Evolutionary conservation across 176 grass and related monocot species (phyloP).

Genomic region (Puccinellia tenuiflora): DNA sequence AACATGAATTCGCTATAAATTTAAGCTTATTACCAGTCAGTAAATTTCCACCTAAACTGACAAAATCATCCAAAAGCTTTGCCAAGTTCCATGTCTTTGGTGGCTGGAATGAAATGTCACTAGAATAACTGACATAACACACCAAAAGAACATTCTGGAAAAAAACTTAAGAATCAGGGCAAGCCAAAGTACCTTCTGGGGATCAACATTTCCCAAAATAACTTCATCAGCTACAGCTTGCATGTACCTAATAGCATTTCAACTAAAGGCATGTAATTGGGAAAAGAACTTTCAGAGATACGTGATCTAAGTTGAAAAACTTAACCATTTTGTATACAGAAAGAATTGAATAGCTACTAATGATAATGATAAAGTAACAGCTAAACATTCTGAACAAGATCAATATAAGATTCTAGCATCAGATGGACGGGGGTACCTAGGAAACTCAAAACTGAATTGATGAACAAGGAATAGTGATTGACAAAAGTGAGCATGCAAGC

Average conservation of each 20-base stretch:
- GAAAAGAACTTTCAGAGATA: slow-evolving; percentile 2
- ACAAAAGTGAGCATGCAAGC: slow-evolving; percentile 2
- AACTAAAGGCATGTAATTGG: slow-evolving; percentile 1
- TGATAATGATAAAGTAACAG: neutral
- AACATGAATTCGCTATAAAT: neutral
- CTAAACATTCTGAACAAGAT: neutral
- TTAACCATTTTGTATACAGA: neutral
- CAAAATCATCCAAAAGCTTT: slow-evolving; percentile 76
- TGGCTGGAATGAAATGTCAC: slow-evolving; percentile 44
- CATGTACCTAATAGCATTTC: slow-evolving; percentile 73
- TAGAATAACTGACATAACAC: neutral
- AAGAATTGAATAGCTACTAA: neutral
- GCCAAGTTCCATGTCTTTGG: slow-evolving; percentile 63
- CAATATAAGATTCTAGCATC: neutral
- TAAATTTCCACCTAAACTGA: slow-evolving; percentile 51
- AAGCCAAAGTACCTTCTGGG: slow-evolving; percentile 46
- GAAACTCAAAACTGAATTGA: neutral
- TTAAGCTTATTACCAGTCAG: slow-evolving; percentile 49
- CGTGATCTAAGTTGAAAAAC: slow-evolving; percentile 1
- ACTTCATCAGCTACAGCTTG: slow-evolving; percentile 95
- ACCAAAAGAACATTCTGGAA: neutral
- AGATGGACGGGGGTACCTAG: neutral
- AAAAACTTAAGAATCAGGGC: slow-evolving; percentile 8
- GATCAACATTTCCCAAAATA: slow-evolving; percentile 62
- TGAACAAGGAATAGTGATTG: neutral